Evolutionary conservation across 1,139 yeast genomes (phyloP), one percentile per base, ranked within the genome.

Genomic region (Candida gigantensis): DNA sequence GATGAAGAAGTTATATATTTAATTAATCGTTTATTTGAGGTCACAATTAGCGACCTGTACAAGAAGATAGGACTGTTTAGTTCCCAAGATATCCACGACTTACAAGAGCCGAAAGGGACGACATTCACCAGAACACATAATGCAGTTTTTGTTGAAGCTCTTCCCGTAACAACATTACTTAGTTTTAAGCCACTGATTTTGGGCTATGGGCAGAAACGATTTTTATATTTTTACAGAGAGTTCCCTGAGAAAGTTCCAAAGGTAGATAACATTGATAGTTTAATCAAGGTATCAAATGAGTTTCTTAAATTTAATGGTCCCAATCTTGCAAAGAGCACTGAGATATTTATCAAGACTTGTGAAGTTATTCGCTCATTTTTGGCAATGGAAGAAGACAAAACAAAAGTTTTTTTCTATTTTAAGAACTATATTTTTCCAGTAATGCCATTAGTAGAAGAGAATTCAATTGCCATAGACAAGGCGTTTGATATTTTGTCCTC

Each of bases 371-470:
- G 57, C 2, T 46, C 57, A 29, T 75, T 71, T 32, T 53, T 79
- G 27, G 40, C 47, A 6, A 42, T 38, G 4, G 44, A 47, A 16
- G 42, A 44, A 1, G 43, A 53, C 12, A 53, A 63, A 23, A 65
- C 62, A 0, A 57, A 55, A 24, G 84, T 95, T 88, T 68, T 81
- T 39, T 73, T 74, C 34, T 84, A 74, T 49, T 74, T 75, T 48
- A 73, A 96, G 46, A 75, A 78, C 44, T 82, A 71, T 47, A 65
- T 92, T 3, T 73, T 86, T 32, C 95, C 95, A 0, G 71, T 83
- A 0, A 66, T 87, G 19, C 73, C 92, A 0, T 60, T 80, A 10
- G 57, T 83, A 3, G 75, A 69, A 20, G 77, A 76, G 11, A 84
- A 85, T 49, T 77, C 89, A 3, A 70, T 81, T 7, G 74, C 79